phyloP scores from a whole-genome alignment of 768 basidiomycete genomes.

The Suillus discolor region DNA sequence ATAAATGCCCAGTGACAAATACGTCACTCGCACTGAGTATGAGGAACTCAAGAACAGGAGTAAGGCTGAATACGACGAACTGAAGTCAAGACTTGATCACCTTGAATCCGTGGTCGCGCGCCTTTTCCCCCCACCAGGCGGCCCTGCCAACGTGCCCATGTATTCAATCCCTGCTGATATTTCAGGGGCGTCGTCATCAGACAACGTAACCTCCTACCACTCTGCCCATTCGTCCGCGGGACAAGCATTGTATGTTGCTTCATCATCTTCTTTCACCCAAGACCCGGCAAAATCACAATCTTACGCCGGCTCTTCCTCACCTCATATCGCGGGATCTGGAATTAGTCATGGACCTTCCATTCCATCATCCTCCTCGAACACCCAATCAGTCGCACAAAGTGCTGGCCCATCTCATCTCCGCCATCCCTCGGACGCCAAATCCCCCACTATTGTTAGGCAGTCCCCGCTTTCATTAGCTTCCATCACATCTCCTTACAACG shows the following conservation, averaged over 20 bases:
- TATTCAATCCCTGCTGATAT: constrained; percentile 34
- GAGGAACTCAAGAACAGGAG: constrained; percentile 68
- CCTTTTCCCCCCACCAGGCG: constrained; percentile 30
- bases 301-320: constrained; percentile 28
- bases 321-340: constrained; percentile 20
- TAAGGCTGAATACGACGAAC: constrained; percentile 46
- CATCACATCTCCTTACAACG: constrained; percentile 43
- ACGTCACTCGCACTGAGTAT: constrained; percentile 75
- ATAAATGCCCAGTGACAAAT: constrained; percentile 62
- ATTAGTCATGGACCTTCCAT: constrained; percentile 25
- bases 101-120: constrained; percentile 59
- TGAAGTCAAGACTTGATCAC: constrained; percentile 63
- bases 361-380: constrained; percentile 20
- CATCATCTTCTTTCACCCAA: constrained; percentile 26
- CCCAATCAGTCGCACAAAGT: constrained; percentile 19
- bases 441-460: constrained; percentile 36
- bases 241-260: constrained; percentile 26
- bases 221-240: constrained; percentile 27
- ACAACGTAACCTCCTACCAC: constrained; percentile 29
- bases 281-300: constrained; percentile 28
- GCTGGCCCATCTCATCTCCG: constrained; percentile 26
- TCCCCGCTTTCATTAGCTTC: constrained; percentile 43
- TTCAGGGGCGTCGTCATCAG: constrained; percentile 28
- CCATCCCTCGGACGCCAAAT: constrained; percentile 32
- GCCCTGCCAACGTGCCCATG: constrained; percentile 30